Evolutionary conservation across 2,329 filamentous ascomycete species (phyloP), one percentile per base, ranked within the genome.

Genomic region (Leptographium wingfieldii): DNA sequence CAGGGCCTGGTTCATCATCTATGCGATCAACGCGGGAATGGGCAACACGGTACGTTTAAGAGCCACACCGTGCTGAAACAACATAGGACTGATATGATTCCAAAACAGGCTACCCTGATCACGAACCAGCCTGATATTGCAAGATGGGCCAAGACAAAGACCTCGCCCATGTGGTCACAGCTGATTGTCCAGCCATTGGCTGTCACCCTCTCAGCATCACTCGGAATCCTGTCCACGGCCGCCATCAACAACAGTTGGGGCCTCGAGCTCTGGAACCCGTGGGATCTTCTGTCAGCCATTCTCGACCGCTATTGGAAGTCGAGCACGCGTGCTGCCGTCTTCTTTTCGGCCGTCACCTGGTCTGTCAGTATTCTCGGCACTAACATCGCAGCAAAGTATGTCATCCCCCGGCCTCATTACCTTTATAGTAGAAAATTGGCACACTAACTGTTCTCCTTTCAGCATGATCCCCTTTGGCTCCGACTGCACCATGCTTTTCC

Each of bases 121-220:
- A 73, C 71, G 25, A 74, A 74, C 62, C 73, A 74, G 63, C 74
- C 75, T 0, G 75, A 77, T 63, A 73, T 77, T 62, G 73, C 74
- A 11, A 68, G 76, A 46, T 77, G 72, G 69, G 68, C 67, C 57
- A 69, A 68, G 60, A 73, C 68, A 11, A 70, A 68, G 59, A 68
- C 65, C 5, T 73, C 69, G 14, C 70, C 74, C 16, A 70, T 74
- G 63, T 76, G 71, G 70, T 71, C 71, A 3, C 75, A 77, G 63
- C 62, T 75, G 40, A 61, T 76, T 59, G 69, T 70, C 14, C 72
- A 75, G 43, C 73, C 74, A 0, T 66, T 77, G 31, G 69, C 70
- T 22, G 71, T 75, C 9, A 75, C 74, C 3, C 62, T 76, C 12
- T 72, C 72, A 3, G 73, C 74, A 11, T 68, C 68, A 56, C 67